Evolutionary conservation across 805 yeast species (phyloP).

Genomic region (Kodamaea kaohsiungensis): DNA sequence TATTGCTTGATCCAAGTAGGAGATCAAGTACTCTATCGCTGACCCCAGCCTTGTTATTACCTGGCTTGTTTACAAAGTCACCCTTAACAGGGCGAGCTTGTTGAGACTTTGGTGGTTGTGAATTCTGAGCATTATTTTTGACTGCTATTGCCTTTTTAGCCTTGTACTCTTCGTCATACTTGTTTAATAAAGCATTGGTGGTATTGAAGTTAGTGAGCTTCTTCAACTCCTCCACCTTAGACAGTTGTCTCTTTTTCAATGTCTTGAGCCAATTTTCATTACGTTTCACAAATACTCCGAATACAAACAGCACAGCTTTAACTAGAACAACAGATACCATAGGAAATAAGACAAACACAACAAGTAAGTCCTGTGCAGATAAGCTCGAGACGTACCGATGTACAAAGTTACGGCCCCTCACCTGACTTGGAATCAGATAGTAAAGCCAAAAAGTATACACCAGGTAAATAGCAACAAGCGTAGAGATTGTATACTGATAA

Average conservation of each 20-base stretch:
- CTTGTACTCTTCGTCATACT: constrained; percentile 39
- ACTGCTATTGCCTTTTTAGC: neutral
- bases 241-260: constrained; percentile 46
- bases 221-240: constrained; percentile 67
- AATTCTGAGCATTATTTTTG: neutral
- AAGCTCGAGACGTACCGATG: constrained; percentile 28
- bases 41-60: constrained; percentile 16
- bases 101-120: neutral
- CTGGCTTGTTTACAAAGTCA: neutral
- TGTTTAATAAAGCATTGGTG: constrained; percentile 69
- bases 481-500: constrained; percentile 17
- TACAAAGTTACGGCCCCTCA: constrained; percentile 18
- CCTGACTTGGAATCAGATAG: constrained; percentile 17
- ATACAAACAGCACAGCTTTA: constrained; percentile 16
- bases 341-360: constrained; percentile 26
- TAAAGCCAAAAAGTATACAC: constrained; percentile 24
- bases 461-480: constrained; percentile 23
- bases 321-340: constrained; percentile 18
- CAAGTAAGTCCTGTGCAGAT: constrained; percentile 17
- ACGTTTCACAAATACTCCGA: constrained; percentile 22
- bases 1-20: constrained; percentile 55
- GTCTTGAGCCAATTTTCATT: constrained; percentile 20
- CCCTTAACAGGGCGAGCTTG: neutral
- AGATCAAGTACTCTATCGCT: constrained; percentile 40
- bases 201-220: constrained; percentile 71